These are phyloP conservation scores for Schizochytrium sp. DNA, from an alignment of 108 stramenopile species.

Conservation along the genomic window DNA sequence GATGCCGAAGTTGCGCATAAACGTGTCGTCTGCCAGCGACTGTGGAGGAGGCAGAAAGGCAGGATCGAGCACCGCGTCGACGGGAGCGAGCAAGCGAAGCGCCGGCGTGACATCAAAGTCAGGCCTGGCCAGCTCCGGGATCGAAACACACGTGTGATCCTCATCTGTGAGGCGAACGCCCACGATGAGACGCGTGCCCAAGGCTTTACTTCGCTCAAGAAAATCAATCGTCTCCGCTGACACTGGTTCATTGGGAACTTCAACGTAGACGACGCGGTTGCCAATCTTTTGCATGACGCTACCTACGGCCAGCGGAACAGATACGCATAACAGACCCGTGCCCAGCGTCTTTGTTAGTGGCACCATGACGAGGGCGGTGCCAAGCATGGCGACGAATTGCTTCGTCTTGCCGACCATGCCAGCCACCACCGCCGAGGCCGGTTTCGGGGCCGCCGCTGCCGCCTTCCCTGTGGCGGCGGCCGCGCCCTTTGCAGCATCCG, in stretches of 20 bases:
- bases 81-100: not conserved
- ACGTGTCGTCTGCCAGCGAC: not conserved
- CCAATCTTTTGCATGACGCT: slow-evolving; percentile 1
- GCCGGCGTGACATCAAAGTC: not conserved
- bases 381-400: not conserved
- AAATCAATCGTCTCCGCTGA: not conserved
- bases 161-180: not conserved
- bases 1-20: not conserved
- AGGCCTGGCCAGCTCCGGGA: not conserved
- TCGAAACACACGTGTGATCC: no score
- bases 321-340: not conserved
- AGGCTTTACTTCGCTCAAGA: not conserved
- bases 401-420: slow-evolving; percentile 17
- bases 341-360: not conserved
- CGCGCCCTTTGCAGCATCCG: not conserved
- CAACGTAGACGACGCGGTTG: not conserved
- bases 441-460: not conserved
- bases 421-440: not conserved
- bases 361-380: not conserved
- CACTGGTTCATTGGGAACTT: not conserved
- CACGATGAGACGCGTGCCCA: not conserved
- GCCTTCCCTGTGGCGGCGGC: not conserved
- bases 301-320: not conserved
- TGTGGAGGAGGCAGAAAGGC: not conserved
- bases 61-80: not conserved